Evolutionary conservation across 495 filamentous ascomycete genomes (phyloP).

Genomic region (Evernia prunastri): DNA sequence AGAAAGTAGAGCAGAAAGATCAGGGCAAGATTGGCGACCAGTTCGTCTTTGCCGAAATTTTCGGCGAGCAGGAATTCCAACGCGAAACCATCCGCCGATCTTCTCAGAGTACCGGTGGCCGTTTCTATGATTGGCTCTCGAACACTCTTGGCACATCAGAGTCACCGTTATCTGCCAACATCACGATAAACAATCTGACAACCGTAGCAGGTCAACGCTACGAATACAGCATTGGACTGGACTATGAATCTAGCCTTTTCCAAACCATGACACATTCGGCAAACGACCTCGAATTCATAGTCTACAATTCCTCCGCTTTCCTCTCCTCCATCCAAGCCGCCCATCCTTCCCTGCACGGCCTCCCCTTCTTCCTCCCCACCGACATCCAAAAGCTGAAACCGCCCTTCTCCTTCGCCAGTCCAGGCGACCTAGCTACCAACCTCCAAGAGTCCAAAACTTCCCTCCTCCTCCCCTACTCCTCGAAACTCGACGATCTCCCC

Average conservation of each 20-base stretch:
- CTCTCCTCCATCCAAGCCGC: constrained; percentile 38
- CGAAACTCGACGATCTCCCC: constrained; percentile 40
- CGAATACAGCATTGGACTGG: constrained; percentile 53
- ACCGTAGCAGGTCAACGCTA: constrained; percentile 41
- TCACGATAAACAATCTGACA: constrained; percentile 36
- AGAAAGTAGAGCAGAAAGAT: constrained; percentile 36
- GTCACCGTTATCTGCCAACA: constrained; percentile 36
- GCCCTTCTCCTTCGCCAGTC: constrained; percentile 34
- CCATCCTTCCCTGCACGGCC: constrained; percentile 40
- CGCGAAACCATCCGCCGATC: constrained; percentile 44
- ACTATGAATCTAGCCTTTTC: constrained; percentile 50
- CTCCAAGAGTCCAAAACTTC: constrained; percentile 29
- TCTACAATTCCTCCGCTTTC: constrained; percentile 40
- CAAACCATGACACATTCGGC: constrained; percentile 44
- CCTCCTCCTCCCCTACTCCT: constrained; percentile 36
- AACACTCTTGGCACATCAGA: constrained; percentile 39
- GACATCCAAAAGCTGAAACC: constrained; percentile 31
- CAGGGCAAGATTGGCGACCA: constrained; percentile 40
- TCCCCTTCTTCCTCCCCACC: constrained; percentile 40
- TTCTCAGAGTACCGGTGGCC: constrained; percentile 29
- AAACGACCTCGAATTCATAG: constrained; percentile 43
- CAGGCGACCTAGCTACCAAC: constrained; percentile 30
- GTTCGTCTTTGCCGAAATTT: constrained; percentile 50
- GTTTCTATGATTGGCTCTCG: constrained; percentile 43
- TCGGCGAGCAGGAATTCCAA: constrained; percentile 52